Conservation (phyloP, 768 basidiomycete species). For the Xerocomellus chrysenteron region DNA sequence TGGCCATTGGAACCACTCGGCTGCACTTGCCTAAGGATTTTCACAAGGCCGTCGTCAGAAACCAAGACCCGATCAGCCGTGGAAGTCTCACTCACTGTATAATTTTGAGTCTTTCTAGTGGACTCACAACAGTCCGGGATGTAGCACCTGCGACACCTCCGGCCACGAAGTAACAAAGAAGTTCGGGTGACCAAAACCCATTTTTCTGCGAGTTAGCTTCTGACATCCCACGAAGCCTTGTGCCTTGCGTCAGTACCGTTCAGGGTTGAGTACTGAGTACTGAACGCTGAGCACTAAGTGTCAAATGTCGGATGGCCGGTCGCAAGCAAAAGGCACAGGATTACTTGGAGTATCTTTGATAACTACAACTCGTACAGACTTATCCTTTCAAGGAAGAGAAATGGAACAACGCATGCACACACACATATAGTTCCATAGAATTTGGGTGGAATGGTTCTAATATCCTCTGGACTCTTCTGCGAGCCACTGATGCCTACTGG, state of each 20-base stretch:
- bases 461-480: not conserved
- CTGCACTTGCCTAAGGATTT: constrained; percentile 78
- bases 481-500: too few relatives aligned
- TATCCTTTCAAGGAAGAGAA: too few relatives aligned
- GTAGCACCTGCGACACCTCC: constrained; percentile 60
- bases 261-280: not conserved
- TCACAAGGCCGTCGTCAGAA: not conserved
- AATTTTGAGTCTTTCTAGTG: constrained; percentile 92
- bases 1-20: constrained; percentile 57
- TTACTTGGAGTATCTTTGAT: not conserved
- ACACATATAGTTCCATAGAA: not conserved
- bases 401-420: not conserved
- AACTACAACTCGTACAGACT: not conserved
- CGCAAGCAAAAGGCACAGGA: constrained; percentile 12
- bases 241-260: constrained; percentile 7
- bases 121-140: constrained; percentile 89
- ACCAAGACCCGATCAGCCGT: not conserved
- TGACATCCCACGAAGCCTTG: constrained; percentile 20
- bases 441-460: not conserved
- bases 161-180: constrained; percentile 52
- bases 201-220: constrained; percentile 25
- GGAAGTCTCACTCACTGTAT: constrained; percentile 68
- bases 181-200: constrained; percentile 31
- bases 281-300: not conserved
- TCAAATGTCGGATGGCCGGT: not conserved